Conservation (phyloP, 768 basidiomycete species). For the Paxillus rubicundulus region DNA sequence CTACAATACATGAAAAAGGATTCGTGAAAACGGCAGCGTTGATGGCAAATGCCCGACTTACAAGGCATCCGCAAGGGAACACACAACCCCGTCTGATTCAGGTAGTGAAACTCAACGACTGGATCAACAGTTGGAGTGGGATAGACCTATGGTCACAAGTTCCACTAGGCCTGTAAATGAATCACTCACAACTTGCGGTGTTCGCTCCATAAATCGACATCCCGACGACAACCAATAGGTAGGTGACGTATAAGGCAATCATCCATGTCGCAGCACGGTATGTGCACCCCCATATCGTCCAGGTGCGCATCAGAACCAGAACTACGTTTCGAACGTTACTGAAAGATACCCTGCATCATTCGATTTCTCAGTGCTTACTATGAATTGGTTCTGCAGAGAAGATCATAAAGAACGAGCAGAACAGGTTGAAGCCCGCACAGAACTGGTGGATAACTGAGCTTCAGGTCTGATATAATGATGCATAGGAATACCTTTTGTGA, state of each 20-base stretch:
- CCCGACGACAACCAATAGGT: conserved; percentile 1
- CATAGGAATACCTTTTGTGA: neutral
- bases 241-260: conserved; percentile 5
- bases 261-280: neutral
- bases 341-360: neutral
- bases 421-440: conserved; percentile 1
- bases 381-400: conserved; percentile 13
- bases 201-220: too few species aligned
- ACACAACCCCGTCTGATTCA: conserved; percentile 3
- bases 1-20: neutral
- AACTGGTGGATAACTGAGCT: conserved; percentile 1
- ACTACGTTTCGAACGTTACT: neutral
- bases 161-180: too few species aligned
- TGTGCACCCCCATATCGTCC: conserved; percentile 18
- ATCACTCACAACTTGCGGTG: neutral
- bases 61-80: neutral
- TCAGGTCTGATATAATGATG: neutral
- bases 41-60: neutral
- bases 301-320: conserved; percentile 18
- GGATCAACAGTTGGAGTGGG: neutral
- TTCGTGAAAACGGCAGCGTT: neutral
- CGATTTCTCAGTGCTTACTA: conserved; percentile 3
- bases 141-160: neutral
- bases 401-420: neutral
- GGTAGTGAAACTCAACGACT: neutral